These are phyloP conservation scores for Aquilaria sinensis DNA, from an alignment of 345 rosid species.

Conservation along the genomic window DNA sequence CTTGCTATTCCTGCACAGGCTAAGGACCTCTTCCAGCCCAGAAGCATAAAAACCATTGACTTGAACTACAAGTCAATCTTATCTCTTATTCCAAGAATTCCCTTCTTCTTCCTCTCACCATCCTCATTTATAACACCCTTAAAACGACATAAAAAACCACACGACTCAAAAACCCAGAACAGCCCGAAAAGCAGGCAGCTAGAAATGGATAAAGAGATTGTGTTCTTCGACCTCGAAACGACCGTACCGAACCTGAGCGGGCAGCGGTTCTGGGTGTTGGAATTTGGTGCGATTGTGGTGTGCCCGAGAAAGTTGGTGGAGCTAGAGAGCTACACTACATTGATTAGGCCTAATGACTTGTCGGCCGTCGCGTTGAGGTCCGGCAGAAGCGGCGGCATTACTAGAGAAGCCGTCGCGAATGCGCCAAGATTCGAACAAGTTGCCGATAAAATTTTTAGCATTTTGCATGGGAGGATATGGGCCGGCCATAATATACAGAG, in stretches of 20 bases:
- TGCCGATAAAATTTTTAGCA: conserved; percentile 51
- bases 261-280: conserved; percentile 59
- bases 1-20: conserved; percentile 28
- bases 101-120: conserved; percentile 8
- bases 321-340: conserved; percentile 60
- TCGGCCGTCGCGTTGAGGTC: conserved; percentile 49
- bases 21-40: conserved; percentile 19
- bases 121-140: conserved; percentile 11
- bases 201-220: conserved; percentile 32
- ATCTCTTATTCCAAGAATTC: conserved; percentile 34
- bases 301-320: conserved; percentile 66
- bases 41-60: conserved; percentile 27
- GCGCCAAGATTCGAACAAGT: conserved; percentile 71
- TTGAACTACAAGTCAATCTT: conserved; percentile 41
- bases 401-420: conserved; percentile 44
- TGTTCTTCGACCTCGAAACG: conserved; percentile 86
- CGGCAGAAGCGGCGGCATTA: conserved; percentile 60
- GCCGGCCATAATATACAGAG: conserved; percentile 90
- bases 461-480: conserved; percentile 80
- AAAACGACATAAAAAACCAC: neutral
- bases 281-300: conserved; percentile 81
- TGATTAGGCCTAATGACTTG: conserved; percentile 63
- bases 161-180: neutral
- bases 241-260: conserved; percentile 59
- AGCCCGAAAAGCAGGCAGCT: conserved; percentile 20